Base-by-base conservation (phyloP, 257 asterid species). In the Lavandula angustifolia region DNA sequence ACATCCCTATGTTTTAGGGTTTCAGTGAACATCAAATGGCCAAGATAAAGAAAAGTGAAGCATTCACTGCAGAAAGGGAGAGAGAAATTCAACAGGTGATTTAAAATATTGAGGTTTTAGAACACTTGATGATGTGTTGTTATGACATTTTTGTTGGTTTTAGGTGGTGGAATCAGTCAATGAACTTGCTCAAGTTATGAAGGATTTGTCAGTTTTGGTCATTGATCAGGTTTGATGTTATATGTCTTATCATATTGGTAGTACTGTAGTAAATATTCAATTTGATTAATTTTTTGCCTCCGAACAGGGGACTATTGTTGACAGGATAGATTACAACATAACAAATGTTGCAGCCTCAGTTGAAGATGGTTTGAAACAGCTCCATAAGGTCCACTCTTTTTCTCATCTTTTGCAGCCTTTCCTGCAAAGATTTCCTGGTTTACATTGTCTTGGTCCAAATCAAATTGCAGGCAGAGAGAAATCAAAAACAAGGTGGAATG, bases 121-220 rank as follows among this genome's bases (percentile, higher is more conserved):
- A 57, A 32, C 55, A 49, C 41, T 31, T 53, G 34, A 43, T 62
- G 27, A 22, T 34, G 22, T 32, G 27, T 62, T 33, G 34, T 31
- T 22, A 33, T 40, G 76, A 17, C 40, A 13, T 47, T 62, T 17
- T 70, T 68, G 56, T 79, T 22, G 76, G 69, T 27, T 64, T 35
- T 68, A 91, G 96, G 95, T 88, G 42, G 95, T 80, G 75, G 94
- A 88, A 76, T 91, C 96, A 3, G 96, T 91, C 18, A 81, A 88
- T 67, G 98, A 91, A 40, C 91, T 94, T 58, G 99, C 99, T 56
- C 99, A 94, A 82, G 88, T 94, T 55, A 94, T 94, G 99, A 94
- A 94, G 82, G 99, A 94, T 79, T 82, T 90, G 59, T 94, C 99
- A n/a, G 99, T 94, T 64, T 83, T 94, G 78, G 98, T 94, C 79